Base-by-base conservation (phyloP, 805 yeast genomes). In the Yueomyces sinensis region DNA sequence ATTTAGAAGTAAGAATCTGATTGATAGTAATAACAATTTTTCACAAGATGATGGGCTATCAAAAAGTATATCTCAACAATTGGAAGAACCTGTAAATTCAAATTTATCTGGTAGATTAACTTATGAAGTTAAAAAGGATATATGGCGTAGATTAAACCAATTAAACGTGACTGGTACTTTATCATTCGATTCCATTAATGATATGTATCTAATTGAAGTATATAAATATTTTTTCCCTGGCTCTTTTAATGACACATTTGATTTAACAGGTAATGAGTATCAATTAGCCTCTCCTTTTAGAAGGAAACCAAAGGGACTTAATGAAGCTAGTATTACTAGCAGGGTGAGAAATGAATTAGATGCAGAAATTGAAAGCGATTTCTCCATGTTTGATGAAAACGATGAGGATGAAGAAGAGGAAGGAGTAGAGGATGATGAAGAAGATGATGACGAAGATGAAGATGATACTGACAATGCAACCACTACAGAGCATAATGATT, bases 131-230 rank as follows among this genome's bases (percentile, higher is more conserved):
- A 45, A 49, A 33, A 55, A 49, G 29, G 57, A 55, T 30, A 47
- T 55, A 9, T 55, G 60, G 60, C 46, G 47, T 15, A 50, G 44
- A 33, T 35, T 55, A 31, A 50, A 48, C 47, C 39, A 40, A 19
- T 32, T 54, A 27, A 58, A 58, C 11, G 57, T 55, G 13, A 34
- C 54, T 4, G 60, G 60, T 7, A 54, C 58, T 4, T 40, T 55
- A 7, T 47, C 57, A 3, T 55, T 47, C 35, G 51, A 50, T 32
- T 34, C 50, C 2, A 44, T 49, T 3, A 47, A 41, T 30, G 60
- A 55, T 39, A 52, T 49, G 14, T 54, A 55, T 32, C 37, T 55
- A 27, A 34, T 52, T 13, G 56, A 52, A 31, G 50, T 49, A 7
- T 50, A 52, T 36, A 45, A 47, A 37, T 54, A 51, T 36, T 55